These are phyloP conservation scores for Saccharomycopsis fibuligera DNA, from an alignment of 805 yeast genomes.

Conservation along the genomic window DNA sequence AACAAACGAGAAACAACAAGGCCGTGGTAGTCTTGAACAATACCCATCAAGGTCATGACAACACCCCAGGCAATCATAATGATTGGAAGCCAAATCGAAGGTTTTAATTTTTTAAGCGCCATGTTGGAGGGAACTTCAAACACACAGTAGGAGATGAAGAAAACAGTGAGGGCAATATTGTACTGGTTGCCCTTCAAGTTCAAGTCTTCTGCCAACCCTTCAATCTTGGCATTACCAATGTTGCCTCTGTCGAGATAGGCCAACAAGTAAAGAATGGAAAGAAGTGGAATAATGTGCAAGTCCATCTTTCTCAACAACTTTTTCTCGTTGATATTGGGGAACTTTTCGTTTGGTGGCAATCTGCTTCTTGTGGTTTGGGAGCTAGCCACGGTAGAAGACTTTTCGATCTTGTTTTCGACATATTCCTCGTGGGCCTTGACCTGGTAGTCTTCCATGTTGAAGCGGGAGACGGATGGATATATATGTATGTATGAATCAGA, in stretches of 20 bases:
- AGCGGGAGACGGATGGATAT: not conserved
- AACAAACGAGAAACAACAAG: conserved; percentile 41
- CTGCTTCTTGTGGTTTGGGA: not conserved
- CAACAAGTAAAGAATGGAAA: conserved; percentile 40
- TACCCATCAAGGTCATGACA: conserved; percentile 43
- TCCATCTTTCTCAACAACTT: conserved; percentile 35
- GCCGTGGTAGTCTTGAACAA: conserved; percentile 37
- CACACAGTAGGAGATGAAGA: conserved; percentile 43
- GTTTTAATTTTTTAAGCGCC: conserved; percentile 39
- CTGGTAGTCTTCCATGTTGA: not conserved
- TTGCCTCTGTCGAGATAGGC: conserved; percentile 47
- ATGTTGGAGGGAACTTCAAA: conserved; percentile 43
- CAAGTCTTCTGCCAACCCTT: conserved; percentile 41
- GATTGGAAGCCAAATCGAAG: conserved; percentile 39
- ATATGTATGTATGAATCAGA: not conserved
- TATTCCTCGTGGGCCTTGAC: not conserved
- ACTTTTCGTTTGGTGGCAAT: not conserved
- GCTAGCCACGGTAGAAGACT: not conserved
- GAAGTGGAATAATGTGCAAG: conserved; percentile 36
- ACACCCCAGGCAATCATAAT: conserved; percentile 48
- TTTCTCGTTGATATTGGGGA: conserved; percentile 21
- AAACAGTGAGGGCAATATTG: conserved; percentile 39
- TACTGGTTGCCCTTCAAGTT: conserved; percentile 36
- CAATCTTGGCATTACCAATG: conserved; percentile 48
- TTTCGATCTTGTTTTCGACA: not conserved